A percentile compares a stretch with the other conserved stretches of the same genome.
Conservation (phyloP, 1,284 basidiomycete genomes). For the Erythrobasidium hasegawianum region DNA sequence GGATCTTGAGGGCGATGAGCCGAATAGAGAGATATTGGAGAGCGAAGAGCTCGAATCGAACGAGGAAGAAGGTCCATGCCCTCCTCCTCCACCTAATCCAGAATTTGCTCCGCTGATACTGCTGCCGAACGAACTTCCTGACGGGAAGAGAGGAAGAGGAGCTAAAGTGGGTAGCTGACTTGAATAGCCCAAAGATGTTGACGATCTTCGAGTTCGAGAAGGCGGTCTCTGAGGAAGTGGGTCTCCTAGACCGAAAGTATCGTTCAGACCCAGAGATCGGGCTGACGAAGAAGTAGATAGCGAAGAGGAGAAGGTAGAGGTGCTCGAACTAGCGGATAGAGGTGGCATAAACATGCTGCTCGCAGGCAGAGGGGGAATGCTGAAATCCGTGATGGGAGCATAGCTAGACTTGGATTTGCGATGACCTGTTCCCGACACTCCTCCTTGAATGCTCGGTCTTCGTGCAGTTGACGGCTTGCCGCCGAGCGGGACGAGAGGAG, state of each 20-base stretch:
- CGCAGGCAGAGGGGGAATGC: not conserved
- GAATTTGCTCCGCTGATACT: not conserved
- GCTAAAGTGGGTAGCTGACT: not conserved
- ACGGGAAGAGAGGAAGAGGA: not conserved
- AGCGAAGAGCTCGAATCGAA: too few species aligned
- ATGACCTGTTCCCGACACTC: not conserved
- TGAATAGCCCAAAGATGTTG: not conserved
- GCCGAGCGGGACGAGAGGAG: too few species aligned
- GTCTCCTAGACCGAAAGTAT: not conserved
- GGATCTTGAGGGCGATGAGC: too few species aligned
- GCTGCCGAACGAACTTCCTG: not conserved
- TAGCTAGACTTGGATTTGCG: not conserved
- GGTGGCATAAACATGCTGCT: not conserved
- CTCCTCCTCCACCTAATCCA: too few species aligned
- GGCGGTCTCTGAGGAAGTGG: not conserved
- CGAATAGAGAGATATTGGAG: too few species aligned
- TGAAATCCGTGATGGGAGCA: not conserved
- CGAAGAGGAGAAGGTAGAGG: not conserved
- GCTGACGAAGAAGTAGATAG: not conserved
- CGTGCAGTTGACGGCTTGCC: too few species aligned
- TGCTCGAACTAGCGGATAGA: not conserved
- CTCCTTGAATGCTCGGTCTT: too few species aligned
- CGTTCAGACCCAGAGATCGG: not conserved
- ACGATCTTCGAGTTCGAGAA: not conserved
- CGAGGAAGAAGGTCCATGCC: too few species aligned